A percentile compares a stretch with the other conserved stretches of the same genome.
These are phyloP conservation scores for Gynandropsis gynandra DNA, from an alignment of 345 rosid genomes.

Conservation along the genomic window DNA sequence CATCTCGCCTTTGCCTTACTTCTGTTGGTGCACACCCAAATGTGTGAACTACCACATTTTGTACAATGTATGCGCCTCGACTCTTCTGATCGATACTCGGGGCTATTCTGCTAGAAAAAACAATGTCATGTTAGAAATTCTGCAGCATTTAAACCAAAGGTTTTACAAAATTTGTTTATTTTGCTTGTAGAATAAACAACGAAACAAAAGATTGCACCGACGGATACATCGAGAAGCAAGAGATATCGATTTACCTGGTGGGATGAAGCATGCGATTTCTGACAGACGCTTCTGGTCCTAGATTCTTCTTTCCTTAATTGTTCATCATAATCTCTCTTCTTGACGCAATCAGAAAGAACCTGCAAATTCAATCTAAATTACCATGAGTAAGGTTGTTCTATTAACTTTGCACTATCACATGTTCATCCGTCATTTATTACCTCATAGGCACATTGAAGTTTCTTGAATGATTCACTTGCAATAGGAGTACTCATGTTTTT, in stretches of 20 bases:
- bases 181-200: not conserved
- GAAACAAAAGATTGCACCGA: not conserved
- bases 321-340: slow-evolving; percentile 86
- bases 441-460: slow-evolving; percentile 96
- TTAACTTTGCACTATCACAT: no score
- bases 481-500: slow-evolving; percentile 90
- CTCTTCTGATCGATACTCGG: slow-evolving; percentile 64
- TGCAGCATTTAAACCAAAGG: not conserved
- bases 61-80: slow-evolving; percentile 92
- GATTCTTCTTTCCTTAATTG: slow-evolving; percentile 69
- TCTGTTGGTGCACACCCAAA: slow-evolving; percentile 88
- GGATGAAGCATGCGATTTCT: slow-evolving; percentile 30
- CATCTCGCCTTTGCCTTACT: slow-evolving; percentile 77
- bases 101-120: slow-evolving; percentile 36
- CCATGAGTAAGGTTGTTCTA: no score
- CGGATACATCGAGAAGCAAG: slow-evolving; percentile 3
- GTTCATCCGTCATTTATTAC: slow-evolving; percentile 27
- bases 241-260: slow-evolving; percentile 39
- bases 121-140: not conserved
- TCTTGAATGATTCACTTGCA: slow-evolving; percentile 97
- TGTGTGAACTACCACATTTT: slow-evolving; percentile 71
- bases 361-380: slow-evolving; percentile 19
- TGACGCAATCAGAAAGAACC: slow-evolving; percentile 74
- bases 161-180: not conserved
- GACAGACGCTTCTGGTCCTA: slow-evolving; percentile 53